Evolutionary conservation across 805 yeast genomes (phyloP), one percentile per base, ranked within the genome.

Genomic region (Helenozyma baotianmanensis): DNA sequence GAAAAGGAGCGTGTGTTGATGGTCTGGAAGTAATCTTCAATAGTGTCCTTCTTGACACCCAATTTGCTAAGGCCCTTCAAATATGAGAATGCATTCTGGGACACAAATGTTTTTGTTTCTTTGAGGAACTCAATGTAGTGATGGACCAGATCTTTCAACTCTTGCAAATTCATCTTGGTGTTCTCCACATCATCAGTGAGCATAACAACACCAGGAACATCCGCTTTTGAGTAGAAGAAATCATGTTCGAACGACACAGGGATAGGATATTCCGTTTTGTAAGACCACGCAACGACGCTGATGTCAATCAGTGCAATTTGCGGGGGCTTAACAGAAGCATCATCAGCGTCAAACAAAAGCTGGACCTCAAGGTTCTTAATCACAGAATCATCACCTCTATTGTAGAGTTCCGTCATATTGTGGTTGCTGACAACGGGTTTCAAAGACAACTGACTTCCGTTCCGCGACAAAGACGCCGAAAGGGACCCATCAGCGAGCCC

Each of bases 211-310:
- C 39, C 46, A 1, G 40, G 27, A 13, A 43, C 45, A 13, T 50
- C 49, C 3, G 56, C 52, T 25, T 50, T 50, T 15, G 59, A 48
- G 36, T 67, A 64, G 43, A 65, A 63, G 42, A 67, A 66, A 36
- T 67, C 72, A 34, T 63, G 64, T 9, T 59, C 64, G 14, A 67
- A 39, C 17, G 55, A 52, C 29, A 61, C 45, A 5, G 70, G 71
- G 19, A 67, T 43, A 3, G 72, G 70, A 34, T 56, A 64, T 15
- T 63, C 69, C 4, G 70, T 51, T 25, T 52, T 47, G 42, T 58
- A 64, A 1, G 71, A 45, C 72, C 72, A 66, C 11, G 62, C 53
- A 2, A 66, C 61, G 6, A 66, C 45, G 36, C 62, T 64, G 14
- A 52, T 37, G 10, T 64, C 72, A 11, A 67, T 48, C 36, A 38